A percentile compares a stretch with the other conserved stretches of the same genome.
These are phyloP conservation scores for Tetrahymena thermophila DNA, from an alignment of 73 alveolate genomes.

Conservation along the genomic window DNA sequence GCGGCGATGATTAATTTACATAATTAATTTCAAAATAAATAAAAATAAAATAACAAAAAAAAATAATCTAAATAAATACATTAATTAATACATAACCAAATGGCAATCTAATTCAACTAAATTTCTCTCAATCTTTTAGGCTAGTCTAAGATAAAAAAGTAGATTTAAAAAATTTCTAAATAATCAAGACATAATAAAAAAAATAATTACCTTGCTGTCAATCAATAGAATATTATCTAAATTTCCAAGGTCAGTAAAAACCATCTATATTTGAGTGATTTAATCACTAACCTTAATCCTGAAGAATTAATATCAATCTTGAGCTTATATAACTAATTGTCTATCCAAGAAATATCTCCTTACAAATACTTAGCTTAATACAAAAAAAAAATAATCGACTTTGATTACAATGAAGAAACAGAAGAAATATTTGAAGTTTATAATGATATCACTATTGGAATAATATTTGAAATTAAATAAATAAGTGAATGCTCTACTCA, in stretches of 20 bases:
- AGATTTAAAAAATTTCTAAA: too few relatives aligned
- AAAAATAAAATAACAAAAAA: too few relatives aligned
- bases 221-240: not conserved
- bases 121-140: not conserved
- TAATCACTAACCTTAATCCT: not conserved
- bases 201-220: not conserved
- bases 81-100: too few relatives aligned
- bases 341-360: not conserved
- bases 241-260: not conserved
- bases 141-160: too few relatives aligned
- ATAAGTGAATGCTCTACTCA: not conserved
- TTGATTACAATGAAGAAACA: not conserved
- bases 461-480: not conserved
- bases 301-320: not conserved
- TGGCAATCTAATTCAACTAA: too few relatives aligned
- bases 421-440: not conserved
- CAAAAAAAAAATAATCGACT: not conserved
- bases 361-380: not conserved
- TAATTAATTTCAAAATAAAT: too few relatives aligned
- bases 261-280: not conserved
- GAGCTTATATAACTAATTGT: not conserved
- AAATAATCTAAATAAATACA: too few relatives aligned
- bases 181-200: not conserved
- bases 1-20: too few relatives aligned
- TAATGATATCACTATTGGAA: not conserved